Conservation (phyloP, 805 yeast genomes). For the Sugiyamaella lignohabitans region DNA sequence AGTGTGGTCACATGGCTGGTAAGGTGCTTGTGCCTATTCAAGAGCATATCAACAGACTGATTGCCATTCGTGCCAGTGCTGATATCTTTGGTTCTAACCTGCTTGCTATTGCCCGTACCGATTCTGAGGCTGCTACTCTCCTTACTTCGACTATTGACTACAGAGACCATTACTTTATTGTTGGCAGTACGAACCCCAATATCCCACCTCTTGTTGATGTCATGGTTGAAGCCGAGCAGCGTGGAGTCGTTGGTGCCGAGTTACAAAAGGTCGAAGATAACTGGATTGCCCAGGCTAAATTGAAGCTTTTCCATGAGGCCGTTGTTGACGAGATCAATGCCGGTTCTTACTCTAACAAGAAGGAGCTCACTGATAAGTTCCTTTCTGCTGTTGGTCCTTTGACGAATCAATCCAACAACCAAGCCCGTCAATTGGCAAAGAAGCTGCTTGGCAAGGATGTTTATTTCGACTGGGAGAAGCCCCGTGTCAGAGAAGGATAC, state of each 20-base stretch:
- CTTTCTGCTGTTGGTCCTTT: slow-evolving; percentile 64
- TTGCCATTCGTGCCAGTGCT: slow-evolving; percentile 91
- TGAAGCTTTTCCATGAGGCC: slow-evolving; percentile 86
- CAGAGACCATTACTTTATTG: slow-evolving; percentile 88
- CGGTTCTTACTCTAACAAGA: slow-evolving; percentile 54
- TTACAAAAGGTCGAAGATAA: slow-evolving; percentile 69
- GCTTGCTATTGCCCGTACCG: slow-evolving; percentile 89
- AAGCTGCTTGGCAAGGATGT: slow-evolving; percentile 73
- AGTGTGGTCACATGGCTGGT: slow-evolving; percentile 99
- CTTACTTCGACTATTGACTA: slow-evolving; percentile 89
- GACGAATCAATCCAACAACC: slow-evolving; percentile 66
- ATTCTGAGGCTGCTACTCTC: slow-evolving; percentile 95
- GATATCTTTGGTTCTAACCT: slow-evolving; percentile 87
- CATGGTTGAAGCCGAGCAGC: slow-evolving; percentile 72
- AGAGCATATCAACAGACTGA: slow-evolving; percentile 91
- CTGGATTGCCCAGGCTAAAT: slow-evolving; percentile 77
- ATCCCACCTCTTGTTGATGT: slow-evolving; percentile 66
- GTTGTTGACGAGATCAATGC: slow-evolving; percentile 73
- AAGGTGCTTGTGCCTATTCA: slow-evolving; percentile 95
- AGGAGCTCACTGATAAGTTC: slow-evolving; percentile 58
- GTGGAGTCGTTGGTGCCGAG: slow-evolving; percentile 64
- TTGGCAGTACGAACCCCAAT: slow-evolving; percentile 85
- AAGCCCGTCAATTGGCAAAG: slow-evolving; percentile 71
- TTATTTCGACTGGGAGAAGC: slow-evolving; percentile 89
- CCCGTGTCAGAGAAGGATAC: slow-evolving; percentile 95